phyloP scores from a whole-genome alignment of 495 filamentous ascomycete genomes.

The Aspergillus bridgeri region DNA sequence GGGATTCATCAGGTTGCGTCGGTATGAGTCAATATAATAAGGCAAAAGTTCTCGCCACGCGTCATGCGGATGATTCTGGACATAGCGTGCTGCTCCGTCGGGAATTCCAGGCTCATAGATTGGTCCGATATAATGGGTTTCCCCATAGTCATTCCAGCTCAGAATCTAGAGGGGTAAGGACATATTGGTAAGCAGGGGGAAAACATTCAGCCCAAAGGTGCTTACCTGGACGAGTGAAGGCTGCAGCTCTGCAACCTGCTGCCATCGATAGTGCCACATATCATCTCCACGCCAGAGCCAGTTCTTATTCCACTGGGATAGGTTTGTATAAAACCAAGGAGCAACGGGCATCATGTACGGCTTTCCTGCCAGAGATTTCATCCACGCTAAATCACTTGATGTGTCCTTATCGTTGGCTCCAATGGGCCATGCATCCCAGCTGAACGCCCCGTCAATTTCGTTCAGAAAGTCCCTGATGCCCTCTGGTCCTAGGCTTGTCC shows the following conservation, averaged over 20 bases:
- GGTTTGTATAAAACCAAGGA: slow-evolving; percentile 72
- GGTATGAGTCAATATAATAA: slow-evolving; percentile 63
- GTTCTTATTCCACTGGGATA: slow-evolving; percentile 67
- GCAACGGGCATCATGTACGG: slow-evolving; percentile 78
- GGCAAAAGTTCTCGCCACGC: slow-evolving; percentile 56
- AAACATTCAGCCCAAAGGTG: background rate
- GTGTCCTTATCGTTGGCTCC: slow-evolving; percentile 52
- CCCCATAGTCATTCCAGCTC: slow-evolving; percentile 74
- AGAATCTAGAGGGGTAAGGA: slow-evolving; percentile 29
- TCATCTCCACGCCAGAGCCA: slow-evolving; percentile 71
- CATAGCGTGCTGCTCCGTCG: slow-evolving; percentile 47
- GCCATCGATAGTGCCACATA: slow-evolving; percentile 74
- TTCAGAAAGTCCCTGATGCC: slow-evolving; percentile 43
- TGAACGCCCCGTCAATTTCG: slow-evolving; percentile 60
- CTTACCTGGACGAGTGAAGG: slow-evolving; percentile 63
- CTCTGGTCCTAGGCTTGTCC: slow-evolving; percentile 55
- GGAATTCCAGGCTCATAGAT: slow-evolving; percentile 49
- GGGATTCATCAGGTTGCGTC: slow-evolving; percentile 39
- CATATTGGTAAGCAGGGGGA: slow-evolving; percentile 4
- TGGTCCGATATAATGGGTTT: slow-evolving; percentile 70
- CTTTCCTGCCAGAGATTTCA: slow-evolving; percentile 48
- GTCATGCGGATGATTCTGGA: slow-evolving; percentile 49
- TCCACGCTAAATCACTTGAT: slow-evolving; percentile 53
- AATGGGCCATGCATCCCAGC: slow-evolving; percentile 73
- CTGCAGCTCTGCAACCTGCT: slow-evolving; percentile 58